Evolutionary conservation across 2,329 filamentous ascomycete species (phyloP).

Genomic region (Achaetomium macrosporum): DNA sequence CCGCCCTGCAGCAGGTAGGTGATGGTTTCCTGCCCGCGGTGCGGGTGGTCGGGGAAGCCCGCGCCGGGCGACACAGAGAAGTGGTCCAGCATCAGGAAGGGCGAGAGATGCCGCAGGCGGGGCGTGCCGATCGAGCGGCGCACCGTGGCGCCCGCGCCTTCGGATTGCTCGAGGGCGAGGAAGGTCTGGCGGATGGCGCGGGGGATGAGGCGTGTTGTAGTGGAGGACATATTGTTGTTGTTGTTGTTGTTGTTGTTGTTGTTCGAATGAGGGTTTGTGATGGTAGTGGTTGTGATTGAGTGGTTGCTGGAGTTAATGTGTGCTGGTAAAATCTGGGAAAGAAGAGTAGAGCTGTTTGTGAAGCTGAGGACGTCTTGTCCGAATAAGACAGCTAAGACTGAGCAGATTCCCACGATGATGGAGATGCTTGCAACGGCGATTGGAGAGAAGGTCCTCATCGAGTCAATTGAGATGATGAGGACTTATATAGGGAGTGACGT

Average conservation of each 20-base stretch:
- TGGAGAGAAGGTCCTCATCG: slow-evolving; percentile 34
- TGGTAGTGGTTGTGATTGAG: not conserved
- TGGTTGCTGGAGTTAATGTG: slow-evolving; percentile 1
- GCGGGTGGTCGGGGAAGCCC: slow-evolving; percentile 85
- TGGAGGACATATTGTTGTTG: slow-evolving; percentile 17
- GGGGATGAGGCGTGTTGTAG: slow-evolving; percentile 57
- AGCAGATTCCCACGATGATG: slow-evolving; percentile 35
- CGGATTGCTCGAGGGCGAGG: slow-evolving; percentile 75
- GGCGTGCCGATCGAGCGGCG: slow-evolving; percentile 82
- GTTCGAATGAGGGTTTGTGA: not conserved
- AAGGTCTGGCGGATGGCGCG: slow-evolving; percentile 79
- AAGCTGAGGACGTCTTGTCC: slow-evolving; percentile 29
- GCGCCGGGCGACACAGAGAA: slow-evolving; percentile 75
- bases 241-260: slow-evolving; percentile 7
- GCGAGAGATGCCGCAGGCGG: slow-evolving; percentile 76
- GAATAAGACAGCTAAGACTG: slow-evolving; percentile 28
- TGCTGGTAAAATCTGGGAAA: not conserved
- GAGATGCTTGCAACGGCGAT: slow-evolving; percentile 30
- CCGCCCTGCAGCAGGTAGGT: slow-evolving; percentile 84
- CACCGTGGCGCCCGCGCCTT: slow-evolving; percentile 83
- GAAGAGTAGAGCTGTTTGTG: slow-evolving; percentile 8
- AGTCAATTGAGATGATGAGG: not conserved
- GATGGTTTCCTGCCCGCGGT: slow-evolving; percentile 78
- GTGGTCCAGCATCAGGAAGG: slow-evolving; percentile 95
- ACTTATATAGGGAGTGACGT: not conserved